Base-by-base conservation (phyloP, 805 yeast species). In the Metschnikowia cerradonensis region DNA sequence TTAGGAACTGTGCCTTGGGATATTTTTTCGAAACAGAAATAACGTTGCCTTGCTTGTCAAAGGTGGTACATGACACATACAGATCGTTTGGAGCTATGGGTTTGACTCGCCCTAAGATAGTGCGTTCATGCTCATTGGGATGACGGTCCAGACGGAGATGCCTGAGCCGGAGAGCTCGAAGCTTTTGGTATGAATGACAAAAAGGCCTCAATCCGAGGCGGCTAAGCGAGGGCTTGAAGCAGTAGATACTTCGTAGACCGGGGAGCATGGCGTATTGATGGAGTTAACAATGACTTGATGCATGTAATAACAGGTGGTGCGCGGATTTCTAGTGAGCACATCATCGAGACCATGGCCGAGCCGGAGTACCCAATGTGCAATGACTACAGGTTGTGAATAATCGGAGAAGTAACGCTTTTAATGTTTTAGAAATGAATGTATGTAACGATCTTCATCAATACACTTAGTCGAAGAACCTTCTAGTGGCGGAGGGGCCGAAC, bases 391-490 rank as follows among this genome's bases (percentile, higher is more conserved):
- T 33, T 33, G n/a, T 6, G 14, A n/a, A 33, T 14, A 14, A 33
- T 37, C 26, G 15, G 17, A 19, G 19, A 31, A 31, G 19, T 23
- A 22, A 17, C 40, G 22, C 23, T 35, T 44, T 37, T 23, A 23
- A 15, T 34, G n/a, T 23, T 44, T 44, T 22, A 43, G 47, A 44
- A 44, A 44, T 44, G 47, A 48, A 33, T 33, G 39, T 42, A 34
- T 42, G 48, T 44, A 44, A 36, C 39, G 26, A 23, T 23, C 40
- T 22, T 34, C 31, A 43, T 20, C 47, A n/a, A 30, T 10, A 37
- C 42, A 33, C 47, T 40, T 79, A 91, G 65, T 90, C 96, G 65
- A 90, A 90, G 80, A 88, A 92, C 77, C 88, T 89, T 80, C 98
- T 88, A 50, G 92, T 72, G 50, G 80, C 70, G 15, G 96, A 86